Conservation (phyloP, 2,329 filamentous ascomycete species). For the Colletotrichum musicola region DNA sequence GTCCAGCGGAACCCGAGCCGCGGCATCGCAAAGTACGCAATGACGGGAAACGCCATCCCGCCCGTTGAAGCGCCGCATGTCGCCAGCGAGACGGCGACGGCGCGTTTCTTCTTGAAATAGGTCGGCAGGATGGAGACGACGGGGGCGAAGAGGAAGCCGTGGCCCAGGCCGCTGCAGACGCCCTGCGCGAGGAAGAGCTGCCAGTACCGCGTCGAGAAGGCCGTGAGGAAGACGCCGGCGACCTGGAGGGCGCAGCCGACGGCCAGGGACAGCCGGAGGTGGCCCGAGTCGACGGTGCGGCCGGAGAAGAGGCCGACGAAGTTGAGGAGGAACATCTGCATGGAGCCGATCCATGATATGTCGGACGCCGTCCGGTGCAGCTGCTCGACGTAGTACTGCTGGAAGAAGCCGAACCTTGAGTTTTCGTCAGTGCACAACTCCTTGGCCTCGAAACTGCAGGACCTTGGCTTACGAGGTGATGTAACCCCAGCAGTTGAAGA, state of each 20-base stretch:
- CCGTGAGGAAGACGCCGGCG: constrained; percentile 60
- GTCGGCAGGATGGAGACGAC: constrained; percentile 67
- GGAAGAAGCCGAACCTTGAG: constrained; percentile 55
- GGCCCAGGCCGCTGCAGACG: constrained; percentile 67
- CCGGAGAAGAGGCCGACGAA: constrained; percentile 56
- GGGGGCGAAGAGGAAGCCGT: constrained; percentile 66
- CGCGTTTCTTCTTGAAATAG: constrained; percentile 69
- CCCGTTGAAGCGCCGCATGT: constrained; percentile 72
- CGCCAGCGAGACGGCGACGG: constrained; percentile 70
- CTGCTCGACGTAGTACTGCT: constrained; percentile 56
- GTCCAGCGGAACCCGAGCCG: constrained; percentile 29
- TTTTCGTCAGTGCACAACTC: neutral
- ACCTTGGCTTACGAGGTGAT: neutral
- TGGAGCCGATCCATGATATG: constrained; percentile 60
- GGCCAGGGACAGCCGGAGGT: constrained; percentile 47
- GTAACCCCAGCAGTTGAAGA: constrained; percentile 20
- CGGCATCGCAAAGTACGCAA: constrained; percentile 13
- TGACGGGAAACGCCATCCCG: constrained; percentile 71
- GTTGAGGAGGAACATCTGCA: constrained; percentile 57
- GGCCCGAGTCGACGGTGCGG: constrained; percentile 57
- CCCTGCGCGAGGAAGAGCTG: constrained; percentile 48
- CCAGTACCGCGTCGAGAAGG: constrained; percentile 57
- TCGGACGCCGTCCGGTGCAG: constrained; percentile 49
- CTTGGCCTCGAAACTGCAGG: neutral
- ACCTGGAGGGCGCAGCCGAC: constrained; percentile 45